These are phyloP conservation scores for Cytospora leucostoma DNA, from an alignment of 2,329 filamentous ascomycete genomes.

Conservation along the genomic window DNA sequence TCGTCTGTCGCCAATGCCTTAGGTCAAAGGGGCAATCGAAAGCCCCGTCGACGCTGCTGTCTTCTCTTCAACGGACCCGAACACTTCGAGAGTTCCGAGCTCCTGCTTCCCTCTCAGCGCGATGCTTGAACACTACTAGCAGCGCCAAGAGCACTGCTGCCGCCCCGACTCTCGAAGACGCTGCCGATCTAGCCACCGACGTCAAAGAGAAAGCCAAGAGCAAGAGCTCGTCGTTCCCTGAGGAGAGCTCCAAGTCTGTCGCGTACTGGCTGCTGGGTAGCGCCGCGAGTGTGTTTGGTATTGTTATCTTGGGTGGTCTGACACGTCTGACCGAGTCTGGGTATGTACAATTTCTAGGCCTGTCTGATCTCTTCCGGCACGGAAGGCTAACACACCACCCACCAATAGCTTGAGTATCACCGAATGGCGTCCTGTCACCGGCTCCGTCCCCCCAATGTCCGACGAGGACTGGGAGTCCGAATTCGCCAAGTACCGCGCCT, in stretches of 20 bases:
- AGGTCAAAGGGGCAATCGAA: not conserved
- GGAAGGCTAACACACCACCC: constrained; percentile 26
- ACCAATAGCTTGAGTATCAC: constrained; percentile 82
- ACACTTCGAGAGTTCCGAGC: not conserved
- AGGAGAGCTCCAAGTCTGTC: constrained; percentile 72
- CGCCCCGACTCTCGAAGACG: constrained; percentile 9
- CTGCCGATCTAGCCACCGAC: constrained; percentile 6
- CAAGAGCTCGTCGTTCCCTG: constrained; percentile 48
- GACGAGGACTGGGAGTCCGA: constrained; percentile 85
- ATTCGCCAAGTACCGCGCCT: constrained; percentile 88
- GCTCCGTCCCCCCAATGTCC: constrained; percentile 80
- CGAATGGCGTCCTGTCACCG: constrained; percentile 97
- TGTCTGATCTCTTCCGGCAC: not conserved
- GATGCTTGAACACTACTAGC: constrained; percentile 19
- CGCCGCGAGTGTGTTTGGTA: constrained; percentile 91
- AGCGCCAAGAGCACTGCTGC: constrained; percentile 21
- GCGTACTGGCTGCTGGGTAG: constrained; percentile 93
- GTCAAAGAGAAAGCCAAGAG: constrained; percentile 26
- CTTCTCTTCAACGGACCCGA: constrained; percentile 7
- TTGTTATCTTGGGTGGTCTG: constrained; percentile 91
- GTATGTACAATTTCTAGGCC: constrained; percentile 49
- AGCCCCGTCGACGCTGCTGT: not conserved
- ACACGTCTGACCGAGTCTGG: constrained; percentile 95
- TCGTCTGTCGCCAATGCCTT: constrained; percentile 52
- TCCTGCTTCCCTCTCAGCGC: constrained; percentile 10